A percentile compares a stretch with the other conserved stretches of the same genome.
Conservation (phyloP, 768 basidiomycete genomes). For the Collybia sordida region DNA sequence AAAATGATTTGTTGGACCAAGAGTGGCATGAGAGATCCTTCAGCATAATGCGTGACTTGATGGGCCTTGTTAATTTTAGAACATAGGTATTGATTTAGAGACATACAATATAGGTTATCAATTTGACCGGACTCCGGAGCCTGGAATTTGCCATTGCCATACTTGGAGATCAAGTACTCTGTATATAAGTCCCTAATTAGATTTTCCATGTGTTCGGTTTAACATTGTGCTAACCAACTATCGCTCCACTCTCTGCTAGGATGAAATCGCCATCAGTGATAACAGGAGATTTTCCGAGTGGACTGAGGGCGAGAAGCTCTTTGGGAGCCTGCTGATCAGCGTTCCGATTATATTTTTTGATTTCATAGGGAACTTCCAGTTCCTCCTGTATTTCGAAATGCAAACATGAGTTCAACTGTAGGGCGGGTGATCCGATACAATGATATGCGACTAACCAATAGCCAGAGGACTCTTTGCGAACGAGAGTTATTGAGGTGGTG, state of each 20-base stretch:
- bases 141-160: slow-evolving; percentile 14
- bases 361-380: slow-evolving; percentile 37
- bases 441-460: slow-evolving; percentile 25
- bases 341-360: slow-evolving; percentile 31
- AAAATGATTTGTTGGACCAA: slow-evolving; percentile 35
- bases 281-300: slow-evolving; percentile 39
- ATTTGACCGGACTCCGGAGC: slow-evolving; percentile 15
- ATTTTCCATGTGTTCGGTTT: background rate
- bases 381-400: slow-evolving; percentile 37
- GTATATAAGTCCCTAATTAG: background rate
- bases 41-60: slow-evolving; percentile 18
- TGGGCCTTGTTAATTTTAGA: background rate
- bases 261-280: slow-evolving; percentile 40
- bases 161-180: slow-evolving; percentile 22
- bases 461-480: slow-evolving; percentile 51
- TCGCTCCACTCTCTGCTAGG: slow-evolving; percentile 30
- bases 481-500: slow-evolving; percentile 49
- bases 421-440: too few species aligned
- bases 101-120: slow-evolving; percentile 15
- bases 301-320: slow-evolving; percentile 33
- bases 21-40: slow-evolving; percentile 32
- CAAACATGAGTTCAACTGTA: background rate
- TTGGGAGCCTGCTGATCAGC: slow-evolving; percentile 23
- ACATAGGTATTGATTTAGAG: background rate
- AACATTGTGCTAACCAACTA: slow-evolving; percentile 14